Base-by-base conservation (phyloP, 1,139 yeast genomes). In the Diutina sp. region DNA sequence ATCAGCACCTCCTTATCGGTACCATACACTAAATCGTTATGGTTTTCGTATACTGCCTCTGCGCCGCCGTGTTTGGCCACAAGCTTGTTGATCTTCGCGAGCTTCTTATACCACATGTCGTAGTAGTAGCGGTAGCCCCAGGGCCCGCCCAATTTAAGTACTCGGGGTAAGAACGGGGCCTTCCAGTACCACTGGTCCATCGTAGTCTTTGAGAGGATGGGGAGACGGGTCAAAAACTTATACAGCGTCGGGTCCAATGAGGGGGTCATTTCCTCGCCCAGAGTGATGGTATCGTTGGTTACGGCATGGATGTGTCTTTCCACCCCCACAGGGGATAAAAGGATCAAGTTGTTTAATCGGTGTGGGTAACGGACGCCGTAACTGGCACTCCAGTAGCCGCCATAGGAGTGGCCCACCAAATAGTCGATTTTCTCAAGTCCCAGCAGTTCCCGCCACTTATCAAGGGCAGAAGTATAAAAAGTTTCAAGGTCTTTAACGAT, bases 291-390 rank as follows among this genome's bases (percentile, higher is more conserved):
- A 12, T 38, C 55, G 58, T 82, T 80, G 35, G 80, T 76, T 2
- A 85, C 69, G 0, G 90, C 84, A 64, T 77, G 83, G 1, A 85
- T 80, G 57, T 82, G 83, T 56, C 89, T 74, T 62, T 89, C 96
- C 29, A 93, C 87, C 0, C 97, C 98, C 0, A 91, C 95, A 0
- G 99, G 99, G 1, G 96, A 87, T 2, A 89, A 83, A 46, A 93
- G 73, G 44, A 90, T 77, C 59, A 93, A 72, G 60, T 82, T 81
- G 30, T 80, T 72, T n/a, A 93, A 77, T 2, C 77, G 73, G 0
- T 78, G 73, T 0, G 96, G 95, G 57, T 69, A 60, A 56, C 61
- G 68, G 16, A 72, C 62, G 0, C 78, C 67, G 61, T 73, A 76
- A 1, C 77, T 72, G 4, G 72, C 77, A 35, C 74, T 68, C 80